These are phyloP conservation scores for Pseudocercospora ulei DNA, from an alignment of 2,329 filamentous ascomycete genomes.

Conservation along the genomic window DNA sequence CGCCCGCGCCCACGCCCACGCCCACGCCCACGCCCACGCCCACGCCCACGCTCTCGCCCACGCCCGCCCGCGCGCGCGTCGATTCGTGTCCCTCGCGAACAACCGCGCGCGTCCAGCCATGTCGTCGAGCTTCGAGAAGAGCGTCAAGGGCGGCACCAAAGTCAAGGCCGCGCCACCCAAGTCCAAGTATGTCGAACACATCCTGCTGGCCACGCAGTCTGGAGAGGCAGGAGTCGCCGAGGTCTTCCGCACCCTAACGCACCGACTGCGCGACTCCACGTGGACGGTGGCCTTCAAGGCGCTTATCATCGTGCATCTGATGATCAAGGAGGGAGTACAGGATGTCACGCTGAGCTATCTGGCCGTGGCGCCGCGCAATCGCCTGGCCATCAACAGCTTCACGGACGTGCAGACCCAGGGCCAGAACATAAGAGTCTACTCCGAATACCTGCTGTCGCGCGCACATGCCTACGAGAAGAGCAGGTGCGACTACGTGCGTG, in stretches of 20 bases:
- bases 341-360: constrained; percentile 82
- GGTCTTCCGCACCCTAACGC: constrained; percentile 84
- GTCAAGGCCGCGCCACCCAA: constrained; percentile 89
- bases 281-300: constrained; percentile 99
- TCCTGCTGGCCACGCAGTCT: constrained; percentile 85
- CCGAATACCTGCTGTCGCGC: constrained; percentile 73
- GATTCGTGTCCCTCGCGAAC: constrained; percentile 14
- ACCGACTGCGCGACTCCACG: constrained; percentile 84
- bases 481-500: constrained; percentile 80
- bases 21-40: background rate
- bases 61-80: constrained; percentile 2
- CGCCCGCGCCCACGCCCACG: too few species aligned
- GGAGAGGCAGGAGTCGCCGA: constrained; percentile 92
- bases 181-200: constrained; percentile 98
- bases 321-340: constrained; percentile 89
- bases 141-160: constrained; percentile 96
- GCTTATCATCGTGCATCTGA: constrained; percentile 87
- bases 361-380: constrained; percentile 62
- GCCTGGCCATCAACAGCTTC: constrained; percentile 80
- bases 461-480: constrained; percentile 74
- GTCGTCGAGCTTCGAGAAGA: constrained; percentile 94
- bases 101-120: constrained; percentile 39
- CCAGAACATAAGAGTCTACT: constrained; percentile 85
- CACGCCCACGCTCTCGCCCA: background rate
- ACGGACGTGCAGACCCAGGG: constrained; percentile 93